Evolutionary conservation across 2,329 filamentous ascomycete genomes (phyloP).

Genomic region (Geosmithia morbida): DNA sequence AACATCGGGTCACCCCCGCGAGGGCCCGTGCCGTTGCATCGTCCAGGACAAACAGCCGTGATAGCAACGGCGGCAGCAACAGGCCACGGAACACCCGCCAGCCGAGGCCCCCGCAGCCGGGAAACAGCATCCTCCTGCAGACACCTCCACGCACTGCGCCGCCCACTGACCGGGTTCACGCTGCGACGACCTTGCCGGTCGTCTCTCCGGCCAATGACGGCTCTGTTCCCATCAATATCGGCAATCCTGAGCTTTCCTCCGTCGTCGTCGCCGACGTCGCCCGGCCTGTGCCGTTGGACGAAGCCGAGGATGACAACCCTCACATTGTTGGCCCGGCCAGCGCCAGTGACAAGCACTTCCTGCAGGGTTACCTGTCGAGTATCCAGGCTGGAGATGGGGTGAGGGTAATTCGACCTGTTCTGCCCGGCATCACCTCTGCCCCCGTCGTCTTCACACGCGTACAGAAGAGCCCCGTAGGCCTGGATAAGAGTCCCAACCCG

Average conservation of each 20-base stretch:
- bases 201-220: not conserved
- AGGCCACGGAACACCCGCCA: not conserved
- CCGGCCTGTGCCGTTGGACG: slow-evolving; percentile 13
- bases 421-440: slow-evolving; percentile 14
- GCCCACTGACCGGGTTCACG: not conserved
- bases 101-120: not conserved
- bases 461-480: slow-evolving; percentile 27
- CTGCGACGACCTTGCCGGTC: not conserved
- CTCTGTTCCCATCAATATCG: not conserved
- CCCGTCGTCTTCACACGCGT: slow-evolving; percentile 32
- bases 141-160: not conserved
- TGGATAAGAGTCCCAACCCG: slow-evolving; percentile 19
- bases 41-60: too few relatives aligned
- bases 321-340: slow-evolving; percentile 46
- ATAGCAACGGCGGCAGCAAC: too few relatives aligned
- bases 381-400: slow-evolving; percentile 11
- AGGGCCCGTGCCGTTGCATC: not conserved
- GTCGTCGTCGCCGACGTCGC: slow-evolving; percentile 7
- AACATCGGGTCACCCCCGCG: not conserved
- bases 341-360: slow-evolving; percentile 43
- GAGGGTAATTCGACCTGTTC: slow-evolving; percentile 13
- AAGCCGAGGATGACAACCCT: slow-evolving; percentile 24
- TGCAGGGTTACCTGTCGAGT: slow-evolving; percentile 38
- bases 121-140: not conserved
- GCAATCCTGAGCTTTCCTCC: too few relatives aligned